These are phyloP conservation scores for Penicillium hordei DNA, from an alignment of 2,329 filamentous ascomycete species.

Conservation along the genomic window DNA sequence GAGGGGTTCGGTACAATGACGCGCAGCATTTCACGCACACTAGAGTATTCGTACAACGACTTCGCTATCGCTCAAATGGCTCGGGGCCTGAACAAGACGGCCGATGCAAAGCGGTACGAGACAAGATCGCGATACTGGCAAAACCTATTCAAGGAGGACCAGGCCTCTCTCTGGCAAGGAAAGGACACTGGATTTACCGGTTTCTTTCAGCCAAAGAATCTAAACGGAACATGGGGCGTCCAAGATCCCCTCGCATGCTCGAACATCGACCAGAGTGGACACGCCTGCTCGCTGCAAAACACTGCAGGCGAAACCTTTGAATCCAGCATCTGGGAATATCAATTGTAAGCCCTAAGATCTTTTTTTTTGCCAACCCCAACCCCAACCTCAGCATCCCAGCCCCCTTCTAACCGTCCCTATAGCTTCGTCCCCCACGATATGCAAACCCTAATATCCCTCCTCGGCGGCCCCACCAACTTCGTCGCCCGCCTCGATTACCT, in stretches of 20 bases:
- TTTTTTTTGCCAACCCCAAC: slow-evolving; percentile 38
- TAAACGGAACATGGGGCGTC: slow-evolving; percentile 68
- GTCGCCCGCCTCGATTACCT: slow-evolving; percentile 62
- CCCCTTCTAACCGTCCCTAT: slow-evolving; percentile 29
- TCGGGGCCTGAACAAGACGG: slow-evolving; percentile 53
- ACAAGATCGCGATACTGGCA: slow-evolving; percentile 63
- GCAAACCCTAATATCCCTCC: slow-evolving; percentile 55
- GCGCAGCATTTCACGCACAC: slow-evolving; percentile 67
- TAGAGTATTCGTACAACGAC: slow-evolving; percentile 77
- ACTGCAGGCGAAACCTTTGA: slow-evolving; percentile 36
- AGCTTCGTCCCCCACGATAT: slow-evolving; percentile 57
- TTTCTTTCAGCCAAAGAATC: slow-evolving; percentile 68
- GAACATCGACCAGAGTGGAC: slow-evolving; percentile 54
- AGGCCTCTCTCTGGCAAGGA: slow-evolving; percentile 58
- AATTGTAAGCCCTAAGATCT: slow-evolving; percentile 45
- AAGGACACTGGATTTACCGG: slow-evolving; percentile 66
- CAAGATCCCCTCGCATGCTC: slow-evolving; percentile 59
- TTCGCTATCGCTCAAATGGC: slow-evolving; percentile 66
- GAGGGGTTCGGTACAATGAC: slow-evolving; percentile 68
- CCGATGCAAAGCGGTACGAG: slow-evolving; percentile 60
- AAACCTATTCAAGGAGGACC: slow-evolving; percentile 65
- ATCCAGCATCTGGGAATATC: slow-evolving; percentile 40
- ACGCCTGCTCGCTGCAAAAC: slow-evolving; percentile 35
- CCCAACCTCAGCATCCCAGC: slow-evolving; percentile 28
- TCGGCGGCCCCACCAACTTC: slow-evolving; percentile 60